Evolutionary conservation across 2,329 filamentous ascomycete species (phyloP).

Genomic region (Exophiala calicioides): DNA sequence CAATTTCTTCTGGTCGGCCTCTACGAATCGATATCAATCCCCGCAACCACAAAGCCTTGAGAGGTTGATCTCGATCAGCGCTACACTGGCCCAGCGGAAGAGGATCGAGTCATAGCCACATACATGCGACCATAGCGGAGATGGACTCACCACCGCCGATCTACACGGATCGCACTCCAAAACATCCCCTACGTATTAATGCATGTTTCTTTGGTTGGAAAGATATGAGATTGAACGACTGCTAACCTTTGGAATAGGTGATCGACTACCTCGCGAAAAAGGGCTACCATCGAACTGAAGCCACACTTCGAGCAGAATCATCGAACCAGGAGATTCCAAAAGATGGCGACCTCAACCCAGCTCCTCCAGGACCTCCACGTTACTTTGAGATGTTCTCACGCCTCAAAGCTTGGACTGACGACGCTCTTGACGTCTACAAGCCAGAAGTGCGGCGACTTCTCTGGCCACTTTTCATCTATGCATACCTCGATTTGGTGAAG

Average conservation of each 20-base stretch:
- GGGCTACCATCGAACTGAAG: constrained; percentile 89
- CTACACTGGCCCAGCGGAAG: no score
- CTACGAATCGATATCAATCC: no score
- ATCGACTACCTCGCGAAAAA: constrained; percentile 96
- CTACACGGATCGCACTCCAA: neutral
- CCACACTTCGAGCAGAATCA: constrained; percentile 88
- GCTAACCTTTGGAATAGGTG: constrained; percentile 55
- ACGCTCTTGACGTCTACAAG: constrained; percentile 93
- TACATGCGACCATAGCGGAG: no score
- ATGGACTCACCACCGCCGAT: no score
- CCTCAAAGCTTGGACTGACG: constrained; percentile 81
- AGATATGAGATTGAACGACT: constrained; percentile 1
- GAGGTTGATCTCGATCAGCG: no score
- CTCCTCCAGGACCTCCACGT: constrained; percentile 62
- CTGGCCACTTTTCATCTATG: constrained; percentile 95
- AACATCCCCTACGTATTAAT: neutral
- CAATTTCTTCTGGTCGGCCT: no score
- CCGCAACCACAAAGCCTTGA: no score
- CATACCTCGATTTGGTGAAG: constrained; percentile 75
- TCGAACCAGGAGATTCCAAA: constrained; percentile 73
- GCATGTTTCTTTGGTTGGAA: constrained; percentile 1
- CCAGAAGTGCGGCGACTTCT: constrained; percentile 84
- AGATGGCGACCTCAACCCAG: constrained; percentile 39
- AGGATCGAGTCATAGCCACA: no score
- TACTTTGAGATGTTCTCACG: constrained; percentile 74